Evolutionary conservation across 208 protist species (phyloP), one percentile per base, ranked within the genome.

Genomic region (Kentomonas sorsogonicus): DNA sequence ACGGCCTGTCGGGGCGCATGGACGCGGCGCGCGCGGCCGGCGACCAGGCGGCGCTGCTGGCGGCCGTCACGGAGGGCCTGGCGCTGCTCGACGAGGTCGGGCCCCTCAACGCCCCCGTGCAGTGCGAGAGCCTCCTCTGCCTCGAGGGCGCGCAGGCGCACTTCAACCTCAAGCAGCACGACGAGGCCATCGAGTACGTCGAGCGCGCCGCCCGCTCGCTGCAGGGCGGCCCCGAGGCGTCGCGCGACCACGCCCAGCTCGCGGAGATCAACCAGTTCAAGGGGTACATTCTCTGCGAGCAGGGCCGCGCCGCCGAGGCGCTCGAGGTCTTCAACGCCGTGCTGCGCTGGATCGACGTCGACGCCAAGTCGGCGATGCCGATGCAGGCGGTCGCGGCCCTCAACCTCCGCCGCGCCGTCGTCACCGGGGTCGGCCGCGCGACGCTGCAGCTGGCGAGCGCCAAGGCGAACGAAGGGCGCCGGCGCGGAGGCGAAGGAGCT

Each of bases 71-170:
- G n/a, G 60, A 47, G 16, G 89, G 89, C 1, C 60, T 93, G 33
- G 10, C n/a, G 29, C 77, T 91, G 70, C 61, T 95, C 9, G 47
- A 69, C 38, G 77, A 93, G 53, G 50, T 91, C 10, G 89, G 89
- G 2, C 52, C 79, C 1, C 16, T 72, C 20, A 86, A 79, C 62
- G 72, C 89, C 1, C 89, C 89, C 0, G 86, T 93, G 26, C 89
- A 95, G 60, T 93, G 86, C 47, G 85, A 93, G 66, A 72, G 75
- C 9, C 70, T 89, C 2, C 72, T 95, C 9, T 80, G 75, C 58
- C 79, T 95, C 81, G 85, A 95, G 53, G 86, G 68, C 0, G 63
- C 89, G 23, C 89, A 95, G 73, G 89, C 85, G 15, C 78, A 93
- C 61, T 89, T 78, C 72, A 86, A 93, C 63, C 13, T 79, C 29